Evolutionary conservation across 371 early-diverging fungal species (phyloP).

Genomic region (Massospora cicadina): DNA sequence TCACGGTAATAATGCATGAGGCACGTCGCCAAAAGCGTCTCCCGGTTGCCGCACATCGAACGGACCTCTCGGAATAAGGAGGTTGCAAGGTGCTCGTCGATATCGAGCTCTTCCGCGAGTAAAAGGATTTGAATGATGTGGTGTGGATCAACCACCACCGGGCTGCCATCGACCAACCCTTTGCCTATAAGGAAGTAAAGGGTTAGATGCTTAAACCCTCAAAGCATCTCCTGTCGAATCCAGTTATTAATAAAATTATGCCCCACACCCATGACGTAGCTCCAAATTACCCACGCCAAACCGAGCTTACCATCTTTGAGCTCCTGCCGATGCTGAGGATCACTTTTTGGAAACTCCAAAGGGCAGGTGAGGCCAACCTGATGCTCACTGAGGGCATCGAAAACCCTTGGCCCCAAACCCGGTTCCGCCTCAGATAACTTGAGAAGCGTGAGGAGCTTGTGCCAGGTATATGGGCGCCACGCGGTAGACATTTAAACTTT

Average conservation of each 20-base stretch:
- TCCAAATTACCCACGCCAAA: too few species aligned
- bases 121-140: neutral
- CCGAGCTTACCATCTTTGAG: too few species aligned
- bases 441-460: neutral
- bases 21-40: neutral
- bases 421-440: neutral
- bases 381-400: neutral
- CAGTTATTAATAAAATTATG: too few species aligned
- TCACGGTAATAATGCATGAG: neutral
- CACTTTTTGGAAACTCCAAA: neutral
- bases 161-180: neutral
- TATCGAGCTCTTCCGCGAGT: neutral
- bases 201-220: neutral
- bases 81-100: neutral
- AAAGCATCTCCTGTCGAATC: neutral
- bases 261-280: too few species aligned
- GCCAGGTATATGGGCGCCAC: neutral
- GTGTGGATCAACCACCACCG: neutral
- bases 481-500: neutral
- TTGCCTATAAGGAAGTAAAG: neutral
- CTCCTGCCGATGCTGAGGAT: neutral
- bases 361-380: neutral
- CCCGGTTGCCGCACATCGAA: neutral
- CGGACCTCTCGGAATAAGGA: neutral
- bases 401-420: neutral